Percentiles rank a stretch among this genome's conserved stretches.
Conservation (phyloP, 1,284 basidiomycete genomes). For the Peniophora sp. region DNA sequence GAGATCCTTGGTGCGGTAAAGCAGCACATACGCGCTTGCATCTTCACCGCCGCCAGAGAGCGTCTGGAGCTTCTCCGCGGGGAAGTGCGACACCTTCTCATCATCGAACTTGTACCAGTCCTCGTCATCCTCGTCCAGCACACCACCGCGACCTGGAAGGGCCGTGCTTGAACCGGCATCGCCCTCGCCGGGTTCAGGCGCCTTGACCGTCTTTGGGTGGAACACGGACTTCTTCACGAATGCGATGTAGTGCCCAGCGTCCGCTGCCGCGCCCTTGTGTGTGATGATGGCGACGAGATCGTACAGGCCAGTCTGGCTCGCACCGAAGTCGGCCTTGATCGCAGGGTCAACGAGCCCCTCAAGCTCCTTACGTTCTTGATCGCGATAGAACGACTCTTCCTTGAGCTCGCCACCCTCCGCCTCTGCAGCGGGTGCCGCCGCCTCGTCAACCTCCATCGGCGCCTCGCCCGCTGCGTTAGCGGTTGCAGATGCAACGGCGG, state of each 20-base stretch:
- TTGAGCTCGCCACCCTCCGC: constrained; percentile 37
- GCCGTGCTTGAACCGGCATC: background rate
- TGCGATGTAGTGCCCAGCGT: constrained; percentile 90
- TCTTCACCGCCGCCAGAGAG: constrained; percentile 87
- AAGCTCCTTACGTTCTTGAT: constrained; percentile 59
- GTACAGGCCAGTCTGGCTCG: constrained; percentile 72
- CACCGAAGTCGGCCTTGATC: constrained; percentile 62
- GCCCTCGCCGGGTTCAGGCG: background rate
- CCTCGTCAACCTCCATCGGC: constrained; percentile 13
- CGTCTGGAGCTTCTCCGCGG: constrained; percentile 72
- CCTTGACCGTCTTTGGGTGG: constrained; percentile 21
- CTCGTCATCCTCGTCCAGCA: constrained; percentile 51
- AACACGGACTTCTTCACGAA: constrained; percentile 77
- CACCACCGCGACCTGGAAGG: background rate
- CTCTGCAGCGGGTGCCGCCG: constrained; percentile 11
- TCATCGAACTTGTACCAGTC: constrained; percentile 92
- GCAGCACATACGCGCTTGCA: constrained; percentile 78
- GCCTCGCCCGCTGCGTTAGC: constrained; percentile 18
- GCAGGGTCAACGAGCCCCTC: constrained; percentile 55
- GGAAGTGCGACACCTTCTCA: constrained; percentile 81
- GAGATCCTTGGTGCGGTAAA: constrained; percentile 61
- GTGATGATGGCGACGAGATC: constrained; percentile 89
- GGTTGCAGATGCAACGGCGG: constrained; percentile 17
- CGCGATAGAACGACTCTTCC: constrained; percentile 52
- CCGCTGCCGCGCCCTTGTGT: constrained; percentile 93